These are phyloP conservation scores for Heritiera fomes DNA, from an alignment of 345 rosid genomes.

Conservation along the genomic window DNA sequence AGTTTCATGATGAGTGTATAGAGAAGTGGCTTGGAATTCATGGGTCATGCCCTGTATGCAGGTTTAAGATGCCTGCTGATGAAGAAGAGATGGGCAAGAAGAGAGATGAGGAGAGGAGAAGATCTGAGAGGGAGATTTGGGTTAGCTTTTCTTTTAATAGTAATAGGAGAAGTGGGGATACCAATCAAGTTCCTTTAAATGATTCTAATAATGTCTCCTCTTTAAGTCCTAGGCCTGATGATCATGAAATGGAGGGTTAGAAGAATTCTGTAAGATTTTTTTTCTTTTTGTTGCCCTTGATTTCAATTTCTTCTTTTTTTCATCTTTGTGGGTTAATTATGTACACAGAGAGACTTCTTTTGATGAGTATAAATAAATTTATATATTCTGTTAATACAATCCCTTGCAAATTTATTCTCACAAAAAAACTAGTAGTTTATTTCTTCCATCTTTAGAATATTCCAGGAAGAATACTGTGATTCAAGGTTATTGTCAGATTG, in stretches of 20 bases:
- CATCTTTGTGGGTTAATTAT: neutral
- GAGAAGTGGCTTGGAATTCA: slow-evolving; percentile 75
- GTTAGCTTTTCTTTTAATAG: slow-evolving; percentile 48
- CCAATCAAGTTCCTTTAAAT: slow-evolving; percentile 28
- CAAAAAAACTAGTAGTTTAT: neutral
- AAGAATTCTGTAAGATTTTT: neutral
- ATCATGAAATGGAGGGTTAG: slow-evolving; percentile 29
- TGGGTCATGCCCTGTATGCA: slow-evolving; percentile 87
- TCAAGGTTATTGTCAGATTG: neutral
- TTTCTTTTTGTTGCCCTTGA: neutral
- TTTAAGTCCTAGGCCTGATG: slow-evolving; percentile 22
- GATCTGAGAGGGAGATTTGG: slow-evolving; percentile 53
- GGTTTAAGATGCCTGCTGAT: slow-evolving; percentile 76
- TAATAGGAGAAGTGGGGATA: slow-evolving; percentile 33
- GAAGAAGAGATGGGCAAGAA: slow-evolving; percentile 38
- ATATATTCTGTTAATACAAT: neutral
- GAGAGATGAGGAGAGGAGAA: slow-evolving; percentile 38
- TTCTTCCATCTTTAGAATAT: neutral
- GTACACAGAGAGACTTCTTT: slow-evolving; percentile 8
- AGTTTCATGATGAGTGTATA: slow-evolving; percentile 72
- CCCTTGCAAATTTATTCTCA: neutral
- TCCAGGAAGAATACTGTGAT: neutral
- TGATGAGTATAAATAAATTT: slow-evolving; percentile 4
- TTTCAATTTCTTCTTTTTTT: neutral
- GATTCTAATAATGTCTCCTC: slow-evolving; percentile 27